Evolutionary conservation across 2,329 filamentous ascomycete species (phyloP), one percentile per base, ranked within the genome.

Genomic region (Mollisiaceae sp.): DNA sequence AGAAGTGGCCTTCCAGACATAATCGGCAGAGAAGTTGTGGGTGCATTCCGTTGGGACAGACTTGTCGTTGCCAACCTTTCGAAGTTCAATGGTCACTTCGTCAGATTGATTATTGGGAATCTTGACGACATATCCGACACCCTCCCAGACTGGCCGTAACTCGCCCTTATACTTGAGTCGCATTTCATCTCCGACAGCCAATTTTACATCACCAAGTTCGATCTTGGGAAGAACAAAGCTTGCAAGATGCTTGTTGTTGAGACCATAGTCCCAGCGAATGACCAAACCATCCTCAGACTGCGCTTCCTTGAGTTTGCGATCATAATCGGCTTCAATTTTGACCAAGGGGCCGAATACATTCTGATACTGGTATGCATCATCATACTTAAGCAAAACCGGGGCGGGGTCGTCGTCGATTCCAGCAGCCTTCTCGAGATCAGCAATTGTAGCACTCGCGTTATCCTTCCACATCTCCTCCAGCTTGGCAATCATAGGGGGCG

Each of bases 71-170:
- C 93, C 94, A 69, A 95, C 94, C 74, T 95, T 93, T 71, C 95
- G 91, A 76, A 99, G 82, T 78, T 99, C 95, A 70, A 99, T 91
- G 11, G 91, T 96, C 60, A 99, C 95, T 77, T 99, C 94, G 75
- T 99, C 95, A 15, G 94, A 97, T 81, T 97, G 93, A 79, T 98
- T 98, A 84, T 99, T 98, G 24, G 95, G 96, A 66, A 99, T 98
- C 82, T 99, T 99, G 82, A 98, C 94, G 67, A 99, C 95, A 78
- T 99, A 99, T 70, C 95, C 95, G 39, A 99, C 95, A 43, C 95
- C 95, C 77, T 99, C 95, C 95, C 95, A 99, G 65, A 92, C 88
- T 15, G 91, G 86, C 50, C 94, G 91, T 59, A 99, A 83, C 78
- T 98, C 95, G 71, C 96, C 95, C 71, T 93, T 96, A 81, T 99